Conservation (phyloP, 805 yeast genomes). For the Hagleromyces aurorensis region DNA sequence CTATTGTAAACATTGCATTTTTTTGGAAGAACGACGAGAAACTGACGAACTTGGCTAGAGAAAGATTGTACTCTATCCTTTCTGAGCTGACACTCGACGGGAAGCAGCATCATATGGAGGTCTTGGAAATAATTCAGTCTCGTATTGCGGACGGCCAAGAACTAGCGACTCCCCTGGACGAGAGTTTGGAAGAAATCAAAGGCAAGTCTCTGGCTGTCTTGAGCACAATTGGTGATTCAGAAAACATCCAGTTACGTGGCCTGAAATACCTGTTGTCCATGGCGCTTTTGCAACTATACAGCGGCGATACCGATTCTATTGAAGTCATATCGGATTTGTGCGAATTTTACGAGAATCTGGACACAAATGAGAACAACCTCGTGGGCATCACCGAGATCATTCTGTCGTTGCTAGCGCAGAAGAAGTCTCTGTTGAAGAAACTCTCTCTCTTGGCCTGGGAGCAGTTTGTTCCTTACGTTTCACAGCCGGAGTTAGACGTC, state of each 20-base stretch:
- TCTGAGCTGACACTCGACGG: constrained; percentile 41
- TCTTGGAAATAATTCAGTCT: constrained; percentile 35
- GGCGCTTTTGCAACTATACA: constrained; percentile 66
- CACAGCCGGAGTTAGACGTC: constrained; percentile 38
- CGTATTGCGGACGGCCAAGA: constrained; percentile 19
- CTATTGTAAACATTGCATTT: constrained; percentile 28
- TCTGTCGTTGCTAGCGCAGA: constrained; percentile 48
- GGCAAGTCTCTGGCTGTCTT: constrained; percentile 43
- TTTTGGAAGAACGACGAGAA: constrained; percentile 20
- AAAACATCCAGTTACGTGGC: constrained; percentile 41
- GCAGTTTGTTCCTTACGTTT: constrained; percentile 42
- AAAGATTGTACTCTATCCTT: constrained; percentile 61
- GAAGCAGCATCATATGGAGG: constrained; percentile 49
- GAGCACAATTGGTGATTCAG: constrained; percentile 31
- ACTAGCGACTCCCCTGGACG: constrained; percentile 45
- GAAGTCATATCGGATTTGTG: constrained; percentile 62
- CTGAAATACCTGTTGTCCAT: constrained; percentile 74
- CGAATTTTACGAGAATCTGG: constrained; percentile 32
- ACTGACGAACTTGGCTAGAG: constrained; percentile 37
- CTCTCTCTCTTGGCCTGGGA: constrained; percentile 51
- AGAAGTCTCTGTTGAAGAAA: constrained; percentile 49
- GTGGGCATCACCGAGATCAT: constrained; percentile 51
- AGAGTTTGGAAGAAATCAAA: constrained; percentile 43
- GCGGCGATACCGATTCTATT: constrained; percentile 71
- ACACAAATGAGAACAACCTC: constrained; percentile 35